Conservation (phyloP, 306 rosid species). For the Calophaca sinica region DNA sequence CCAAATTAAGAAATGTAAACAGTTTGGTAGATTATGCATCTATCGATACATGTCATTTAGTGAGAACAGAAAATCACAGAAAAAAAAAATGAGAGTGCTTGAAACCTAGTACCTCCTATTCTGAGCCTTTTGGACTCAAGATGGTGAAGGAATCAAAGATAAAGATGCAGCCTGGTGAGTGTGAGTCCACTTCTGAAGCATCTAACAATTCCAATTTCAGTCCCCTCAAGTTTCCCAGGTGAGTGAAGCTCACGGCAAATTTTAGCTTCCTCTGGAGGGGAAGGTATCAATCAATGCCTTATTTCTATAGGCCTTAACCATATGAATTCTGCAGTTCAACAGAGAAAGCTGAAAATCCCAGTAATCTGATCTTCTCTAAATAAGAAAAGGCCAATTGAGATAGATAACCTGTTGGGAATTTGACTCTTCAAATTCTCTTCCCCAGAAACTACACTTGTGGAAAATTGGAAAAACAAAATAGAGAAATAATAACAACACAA, state of each 20-base stretch:
- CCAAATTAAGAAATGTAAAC: conserved; percentile 20
- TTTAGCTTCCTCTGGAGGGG: conserved; percentile 63
- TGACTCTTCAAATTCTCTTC: too few species aligned
- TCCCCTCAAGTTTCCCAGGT: conserved; percentile 48
- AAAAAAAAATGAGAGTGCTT: conserved; percentile 40
- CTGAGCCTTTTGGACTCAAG: conserved; percentile 44
- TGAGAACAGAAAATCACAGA: conserved; percentile 30
- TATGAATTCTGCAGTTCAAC: conserved; percentile 49
- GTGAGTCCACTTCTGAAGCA: conserved; percentile 43
- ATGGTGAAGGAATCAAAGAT: conserved; percentile 32
- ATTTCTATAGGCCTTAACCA: conserved; percentile 44
- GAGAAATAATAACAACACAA: too few species aligned
- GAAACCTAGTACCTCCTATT: conserved; percentile 50
- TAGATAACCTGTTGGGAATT: too few species aligned
- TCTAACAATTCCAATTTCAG: conserved; percentile 54
- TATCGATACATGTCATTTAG: conserved; percentile 19
- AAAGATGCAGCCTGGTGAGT: conserved; percentile 49
- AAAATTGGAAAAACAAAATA: too few species aligned
- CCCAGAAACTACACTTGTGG: too few species aligned
- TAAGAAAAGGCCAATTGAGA: conserved; percentile 41
- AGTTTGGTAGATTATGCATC: conserved; percentile 38
- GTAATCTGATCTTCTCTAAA: conserved; percentile 43
- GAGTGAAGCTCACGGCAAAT: conserved; percentile 54
- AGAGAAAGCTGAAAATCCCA: conserved; percentile 50
- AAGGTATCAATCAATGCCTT: conserved; percentile 67